phyloP scores from a whole-genome alignment of 1,139 yeast genomes.

The Zygosaccharomyces sapae region DNA sequence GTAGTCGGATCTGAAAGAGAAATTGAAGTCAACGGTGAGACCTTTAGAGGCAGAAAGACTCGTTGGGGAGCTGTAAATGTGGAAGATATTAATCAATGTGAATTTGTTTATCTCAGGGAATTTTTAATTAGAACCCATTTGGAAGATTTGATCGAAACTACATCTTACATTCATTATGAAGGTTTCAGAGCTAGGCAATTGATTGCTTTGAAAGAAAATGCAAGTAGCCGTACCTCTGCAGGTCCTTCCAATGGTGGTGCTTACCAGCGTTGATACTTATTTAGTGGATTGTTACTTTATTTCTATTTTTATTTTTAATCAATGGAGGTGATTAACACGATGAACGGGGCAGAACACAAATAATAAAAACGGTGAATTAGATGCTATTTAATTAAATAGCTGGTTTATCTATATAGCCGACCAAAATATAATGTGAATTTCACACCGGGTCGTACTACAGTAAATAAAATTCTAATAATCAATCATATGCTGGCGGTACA shows the following conservation, averaged over 20 bases:
- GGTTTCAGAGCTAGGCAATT: slow-evolving; percentile 90
- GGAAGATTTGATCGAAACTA: slow-evolving; percentile 93
- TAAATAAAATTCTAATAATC: not conserved
- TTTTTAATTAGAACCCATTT: slow-evolving; percentile 92
- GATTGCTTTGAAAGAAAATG: slow-evolving; percentile 88
- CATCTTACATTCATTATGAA: slow-evolving; percentile 86
- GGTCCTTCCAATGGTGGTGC: slow-evolving; percentile 15
- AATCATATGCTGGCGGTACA: not conserved
- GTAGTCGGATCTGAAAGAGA: slow-evolving; percentile 88
- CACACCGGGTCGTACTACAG: not conserved
- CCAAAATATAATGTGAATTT: not conserved
- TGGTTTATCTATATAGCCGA: not conserved
- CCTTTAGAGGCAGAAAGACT: slow-evolving; percentile 84
- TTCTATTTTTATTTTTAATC: not conserved
- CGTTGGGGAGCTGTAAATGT: slow-evolving; percentile 90
- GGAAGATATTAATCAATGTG: slow-evolving; percentile 93
- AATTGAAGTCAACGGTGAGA: slow-evolving; percentile 68
- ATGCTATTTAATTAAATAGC: not conserved
- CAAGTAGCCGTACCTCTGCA: slow-evolving; percentile 38
- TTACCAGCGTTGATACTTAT: slow-evolving; percentile 14
- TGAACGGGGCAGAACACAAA: not conserved
- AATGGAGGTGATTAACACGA: not conserved
- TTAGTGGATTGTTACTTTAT: not conserved
- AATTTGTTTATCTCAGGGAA: slow-evolving; percentile 87
- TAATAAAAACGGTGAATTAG: not conserved